Evolutionary conservation across 75 land plant species (phyloP), one percentile per base, ranked within the genome.

Genomic region (Cupressus sempervirens): DNA sequence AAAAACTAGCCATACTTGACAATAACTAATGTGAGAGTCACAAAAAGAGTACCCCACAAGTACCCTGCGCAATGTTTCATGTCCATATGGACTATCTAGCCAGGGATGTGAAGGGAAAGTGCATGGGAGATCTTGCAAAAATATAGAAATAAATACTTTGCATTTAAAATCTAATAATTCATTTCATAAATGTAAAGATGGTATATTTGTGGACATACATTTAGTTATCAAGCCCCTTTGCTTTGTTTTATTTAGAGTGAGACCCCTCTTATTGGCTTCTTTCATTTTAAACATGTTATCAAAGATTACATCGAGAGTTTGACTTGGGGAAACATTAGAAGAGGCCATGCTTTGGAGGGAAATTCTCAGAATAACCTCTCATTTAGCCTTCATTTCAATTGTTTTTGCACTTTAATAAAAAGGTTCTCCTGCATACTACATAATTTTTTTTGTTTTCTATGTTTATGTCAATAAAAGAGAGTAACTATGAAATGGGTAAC

Each of bases 51-150:
- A 97, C n/a, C 89, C 98, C 86, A 97, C 98, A 86, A 97, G 96
- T 35, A 97, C 93, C 80, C 95, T 93, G 32, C 99, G 77, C 5
- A 97, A 87, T 80, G 96, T 76, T 81, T 92, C 95, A 82, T 94
- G 99, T 52, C 98, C 99, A 65, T 94, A 94, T 54, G 94, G 89
- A 45, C 94, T 94, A 86, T 97, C 96, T 82, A 96, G 65, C 98
- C 98, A 97, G 35, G 98, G 98, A 92, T 97, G 99, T 76, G 92
- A 92, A 43, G 98, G 99, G 85, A 97, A 97, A 48, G 99, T 97
- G 10, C 99, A 92, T 5, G 96, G 94, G 80, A 97, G 86, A 89
- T 97, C 99, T 98, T 97, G 87, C 74, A 84, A 36, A 13, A 76
- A 15, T 40, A 20, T 30, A 53, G 40, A 53, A 82, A 82, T 45